phyloP scores from a whole-genome alignment of 331 rosid genomes.

The Acacia concinna region DNA sequence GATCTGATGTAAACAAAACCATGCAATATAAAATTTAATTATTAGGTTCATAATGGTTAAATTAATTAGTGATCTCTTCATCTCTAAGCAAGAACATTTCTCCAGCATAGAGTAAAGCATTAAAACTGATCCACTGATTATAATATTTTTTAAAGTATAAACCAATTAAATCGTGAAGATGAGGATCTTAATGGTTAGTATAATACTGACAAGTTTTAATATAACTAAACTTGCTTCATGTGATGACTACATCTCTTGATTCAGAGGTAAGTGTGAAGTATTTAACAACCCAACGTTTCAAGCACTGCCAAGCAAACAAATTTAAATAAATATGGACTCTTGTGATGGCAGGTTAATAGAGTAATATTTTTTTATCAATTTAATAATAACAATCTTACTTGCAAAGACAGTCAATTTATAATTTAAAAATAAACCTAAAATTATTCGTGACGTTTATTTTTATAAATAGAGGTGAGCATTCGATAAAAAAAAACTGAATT shows the following conservation, averaged over 20 bases:
- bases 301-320: background rate
- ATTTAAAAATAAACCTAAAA: too few relatives aligned
- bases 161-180: background rate
- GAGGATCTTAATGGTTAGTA: background rate
- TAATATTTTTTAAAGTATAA: background rate
- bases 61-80: background rate
- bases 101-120: background rate
- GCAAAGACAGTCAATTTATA: background rate
- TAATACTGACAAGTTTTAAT: background rate
- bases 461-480: too few relatives aligned
- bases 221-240: background rate
- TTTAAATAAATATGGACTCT: background rate
- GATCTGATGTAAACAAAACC: background rate
- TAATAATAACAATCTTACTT: background rate
- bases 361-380: too few relatives aligned
- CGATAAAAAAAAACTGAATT: too few relatives aligned
- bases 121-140: background rate
- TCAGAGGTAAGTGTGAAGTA: background rate
- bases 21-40: background rate
- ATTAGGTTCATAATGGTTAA: background rate
- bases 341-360: too few relatives aligned
- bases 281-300: background rate
- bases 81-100: background rate
- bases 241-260: background rate
- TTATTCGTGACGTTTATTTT: too few relatives aligned